phyloP scores from a whole-genome alignment of 2,329 filamentous ascomycete genomes.

The Pseudogymnoascus sp. region DNA sequence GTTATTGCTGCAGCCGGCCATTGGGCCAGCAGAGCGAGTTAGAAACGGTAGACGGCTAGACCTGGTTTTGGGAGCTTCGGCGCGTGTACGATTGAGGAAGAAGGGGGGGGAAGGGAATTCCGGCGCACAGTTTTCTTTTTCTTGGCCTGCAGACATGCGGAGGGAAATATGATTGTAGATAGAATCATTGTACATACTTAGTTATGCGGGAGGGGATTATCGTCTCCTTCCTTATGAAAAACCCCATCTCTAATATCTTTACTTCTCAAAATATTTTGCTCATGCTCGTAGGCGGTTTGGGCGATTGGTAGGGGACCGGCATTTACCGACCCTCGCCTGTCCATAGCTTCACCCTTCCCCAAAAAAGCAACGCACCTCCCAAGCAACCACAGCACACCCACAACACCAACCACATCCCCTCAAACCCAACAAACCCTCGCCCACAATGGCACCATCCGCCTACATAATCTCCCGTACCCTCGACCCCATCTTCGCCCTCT shows the following conservation, averaged over 20 bases:
- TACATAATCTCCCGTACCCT: conserved; percentile 37
- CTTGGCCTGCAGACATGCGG: neutral
- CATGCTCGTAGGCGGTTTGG: neutral
- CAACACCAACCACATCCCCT: conserved; percentile 3
- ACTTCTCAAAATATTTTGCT: neutral
- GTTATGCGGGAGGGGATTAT: conserved; percentile 7
- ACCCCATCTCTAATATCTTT: conserved; percentile 2
- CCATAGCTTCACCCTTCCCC: neutral
- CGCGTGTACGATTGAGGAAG: conserved; percentile 8
- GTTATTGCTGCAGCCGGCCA: neutral
- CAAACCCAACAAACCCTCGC: neutral
- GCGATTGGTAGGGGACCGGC: neutral
- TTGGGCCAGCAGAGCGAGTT: conserved; percentile 7
- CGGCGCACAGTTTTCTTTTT: neutral
- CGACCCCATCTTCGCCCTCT: conserved; percentile 49
- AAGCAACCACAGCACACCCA: conserved; percentile 11
- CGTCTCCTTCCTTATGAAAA: neutral
- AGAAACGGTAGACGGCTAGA: conserved; percentile 10
- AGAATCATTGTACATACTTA: conserved; percentile 11
- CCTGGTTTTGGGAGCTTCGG: conserved; percentile 9
- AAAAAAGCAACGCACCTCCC: neutral
- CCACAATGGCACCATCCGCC: conserved; percentile 27
- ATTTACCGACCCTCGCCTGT: neutral
- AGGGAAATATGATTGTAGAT: conserved; percentile 11
- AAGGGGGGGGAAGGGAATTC: neutral